Conservation (phyloP, 257 asterid genomes). For the Solanum appendiculatum region DNA sequence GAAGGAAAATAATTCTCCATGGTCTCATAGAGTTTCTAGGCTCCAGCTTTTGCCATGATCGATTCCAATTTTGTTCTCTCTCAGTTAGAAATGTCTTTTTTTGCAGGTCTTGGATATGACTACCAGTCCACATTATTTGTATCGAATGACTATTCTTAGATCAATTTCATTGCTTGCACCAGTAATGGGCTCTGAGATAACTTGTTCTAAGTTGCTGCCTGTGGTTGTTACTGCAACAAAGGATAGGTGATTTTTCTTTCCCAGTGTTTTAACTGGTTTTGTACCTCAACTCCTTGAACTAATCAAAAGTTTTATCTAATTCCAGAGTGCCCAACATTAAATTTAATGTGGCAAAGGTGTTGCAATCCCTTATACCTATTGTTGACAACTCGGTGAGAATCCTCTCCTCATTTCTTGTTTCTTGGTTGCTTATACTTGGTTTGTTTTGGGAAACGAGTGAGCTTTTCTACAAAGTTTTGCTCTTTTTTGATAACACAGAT, state of each 20-base stretch:
- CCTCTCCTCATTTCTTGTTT: neutral
- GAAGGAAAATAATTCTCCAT: neutral
- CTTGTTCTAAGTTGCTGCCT: slow-evolving; percentile 79
- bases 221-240: slow-evolving; percentile 48
- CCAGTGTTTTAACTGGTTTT: neutral
- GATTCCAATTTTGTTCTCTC: neutral
- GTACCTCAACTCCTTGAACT: neutral
- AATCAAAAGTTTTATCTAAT: neutral
- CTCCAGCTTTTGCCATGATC: neutral
- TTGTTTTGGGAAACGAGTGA: neutral
- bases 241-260: slow-evolving; percentile 31
- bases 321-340: slow-evolving; percentile 63
- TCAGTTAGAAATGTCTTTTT: neutral
- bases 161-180: slow-evolving; percentile 85
- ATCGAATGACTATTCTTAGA: slow-evolving; percentile 77
- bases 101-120: slow-evolving; percentile 76
- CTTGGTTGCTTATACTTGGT: neutral
- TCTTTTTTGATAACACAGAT: neutral
- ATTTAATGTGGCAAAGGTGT: slow-evolving; percentile 66
- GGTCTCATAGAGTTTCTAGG: neutral
- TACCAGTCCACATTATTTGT: slow-evolving; percentile 68
- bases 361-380: slow-evolving; percentile 53
- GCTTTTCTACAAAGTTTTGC: neutral
- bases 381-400: slow-evolving; percentile 54
- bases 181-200: slow-evolving; percentile 90